Evolutionary conservation across 2,329 filamentous ascomycete genomes (phyloP).

Genomic region (Curvularia sp.): DNA sequence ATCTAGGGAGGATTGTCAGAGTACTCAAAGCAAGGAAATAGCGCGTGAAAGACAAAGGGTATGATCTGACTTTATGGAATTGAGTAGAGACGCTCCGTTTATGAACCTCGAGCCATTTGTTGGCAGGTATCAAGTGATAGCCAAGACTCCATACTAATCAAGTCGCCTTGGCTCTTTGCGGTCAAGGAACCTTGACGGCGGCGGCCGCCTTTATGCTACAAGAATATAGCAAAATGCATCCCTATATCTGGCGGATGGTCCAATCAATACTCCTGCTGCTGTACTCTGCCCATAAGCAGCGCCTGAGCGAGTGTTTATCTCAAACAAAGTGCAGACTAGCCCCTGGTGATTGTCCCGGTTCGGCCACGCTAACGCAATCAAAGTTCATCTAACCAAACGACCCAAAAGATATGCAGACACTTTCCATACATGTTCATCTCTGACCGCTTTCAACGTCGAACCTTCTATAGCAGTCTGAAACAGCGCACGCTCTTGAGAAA

Average conservation of each 20-base stretch:
- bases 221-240: neutral
- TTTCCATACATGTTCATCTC: neutral
- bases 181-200: neutral
- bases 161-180: neutral
- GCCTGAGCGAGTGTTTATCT: neutral
- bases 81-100: neutral
- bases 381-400: neutral
- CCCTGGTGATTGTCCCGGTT: neutral
- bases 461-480: neutral
- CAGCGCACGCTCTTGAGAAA: neutral
- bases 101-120: neutral
- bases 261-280: neutral
- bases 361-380: neutral
- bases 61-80: neutral
- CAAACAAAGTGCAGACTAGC: neutral
- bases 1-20: neutral
- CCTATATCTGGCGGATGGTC: neutral
- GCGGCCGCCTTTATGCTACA: neutral
- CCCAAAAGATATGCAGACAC: neutral
- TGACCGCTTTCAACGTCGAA: neutral
- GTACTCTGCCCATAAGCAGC: neutral
- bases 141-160: neutral
- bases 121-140: neutral
- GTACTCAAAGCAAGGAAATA: neutral
- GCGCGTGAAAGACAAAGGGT: neutral